Percentiles rank a stretch among this genome's conserved stretches.
These are phyloP conservation scores for Suhomyces maxii DNA, from an alignment of 1,139 yeast genomes.

Conservation along the genomic window DNA sequence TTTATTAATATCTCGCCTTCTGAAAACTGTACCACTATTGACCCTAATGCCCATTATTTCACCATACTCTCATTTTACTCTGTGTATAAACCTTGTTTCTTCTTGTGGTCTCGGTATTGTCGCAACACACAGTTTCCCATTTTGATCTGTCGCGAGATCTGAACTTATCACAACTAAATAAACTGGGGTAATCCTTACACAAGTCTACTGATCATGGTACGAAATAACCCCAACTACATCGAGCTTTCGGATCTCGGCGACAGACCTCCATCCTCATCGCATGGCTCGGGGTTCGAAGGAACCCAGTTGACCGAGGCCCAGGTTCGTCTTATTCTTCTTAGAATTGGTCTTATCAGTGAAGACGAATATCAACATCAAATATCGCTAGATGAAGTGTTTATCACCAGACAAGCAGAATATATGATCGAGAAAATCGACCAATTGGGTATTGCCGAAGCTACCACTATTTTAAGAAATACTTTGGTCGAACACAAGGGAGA, in stretches of 20 bases:
- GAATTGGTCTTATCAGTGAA: slow-evolving; percentile 34
- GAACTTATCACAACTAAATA: not conserved
- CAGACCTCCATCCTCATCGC: not conserved
- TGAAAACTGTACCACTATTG: too few species aligned
- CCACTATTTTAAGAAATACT: slow-evolving; percentile 36
- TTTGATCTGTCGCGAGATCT: not conserved
- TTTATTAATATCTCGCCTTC: too few species aligned
- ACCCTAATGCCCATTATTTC: too few species aligned
- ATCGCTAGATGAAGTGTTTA: slow-evolving; percentile 16
- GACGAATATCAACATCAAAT: slow-evolving; percentile 19
- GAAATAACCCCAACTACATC: slow-evolving; percentile 11
- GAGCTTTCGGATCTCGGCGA: slow-evolving; percentile 13
- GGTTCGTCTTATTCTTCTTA: slow-evolving; percentile 26
- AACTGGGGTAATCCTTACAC: not conserved
- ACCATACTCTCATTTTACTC: too few species aligned
- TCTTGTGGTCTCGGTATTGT: too few species aligned
- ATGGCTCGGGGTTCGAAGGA: not conserved
- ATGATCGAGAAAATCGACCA: slow-evolving; percentile 32
- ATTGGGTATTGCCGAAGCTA: slow-evolving; percentile 26
- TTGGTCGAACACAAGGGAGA: slow-evolving; percentile 44
- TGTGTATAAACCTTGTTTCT: too few species aligned
- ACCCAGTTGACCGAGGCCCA: slow-evolving; percentile 22
- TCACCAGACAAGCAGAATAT: slow-evolving; percentile 25
- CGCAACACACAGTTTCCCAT: not conserved
- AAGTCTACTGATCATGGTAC: not conserved